Percentiles rank a stretch among this genome's conserved stretches.
Evolutionary conservation across 1,284 basidiomycete species (phyloP).

Genomic region (Stereum hirsutum): DNA sequence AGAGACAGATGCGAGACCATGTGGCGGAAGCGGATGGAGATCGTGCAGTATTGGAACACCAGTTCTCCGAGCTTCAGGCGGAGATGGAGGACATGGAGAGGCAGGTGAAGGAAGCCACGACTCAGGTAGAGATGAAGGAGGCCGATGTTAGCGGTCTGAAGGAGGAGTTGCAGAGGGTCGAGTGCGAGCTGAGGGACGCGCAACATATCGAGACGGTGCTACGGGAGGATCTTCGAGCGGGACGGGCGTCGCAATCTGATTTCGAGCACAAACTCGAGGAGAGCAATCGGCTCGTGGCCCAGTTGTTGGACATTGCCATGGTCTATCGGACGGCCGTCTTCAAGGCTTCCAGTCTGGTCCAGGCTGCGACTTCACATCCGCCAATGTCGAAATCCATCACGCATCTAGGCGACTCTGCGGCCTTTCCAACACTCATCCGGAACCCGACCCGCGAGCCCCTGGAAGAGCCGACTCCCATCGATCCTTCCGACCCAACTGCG

Average conservation of each 20-base stretch:
- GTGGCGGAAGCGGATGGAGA: conserved; percentile 89
- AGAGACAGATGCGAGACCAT: conserved; percentile 78
- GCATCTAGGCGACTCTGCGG: conserved; percentile 16
- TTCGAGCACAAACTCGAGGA: conserved; percentile 58
- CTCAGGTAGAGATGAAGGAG: conserved; percentile 49
- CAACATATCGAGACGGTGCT: conserved; percentile 52
- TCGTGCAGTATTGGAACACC: conserved; percentile 80
- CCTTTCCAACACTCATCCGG: conserved; percentile 37
- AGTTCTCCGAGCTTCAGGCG: conserved; percentile 70
- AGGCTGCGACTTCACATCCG: conserved; percentile 53
- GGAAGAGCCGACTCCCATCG: conserved; percentile 63
- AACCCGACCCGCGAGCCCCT: conserved; percentile 40
- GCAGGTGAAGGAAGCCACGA: conserved; percentile 49
- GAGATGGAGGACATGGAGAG: conserved; percentile 48
- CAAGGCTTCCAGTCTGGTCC: conserved; percentile 56
- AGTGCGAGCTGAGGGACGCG: conserved; percentile 56
- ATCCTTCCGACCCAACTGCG: conserved; percentile 59
- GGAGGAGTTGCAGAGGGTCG: conserved; percentile 65
- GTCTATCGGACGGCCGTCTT: conserved; percentile 65
- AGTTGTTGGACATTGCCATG: conserved; percentile 67
- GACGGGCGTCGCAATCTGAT: conserved; percentile 53
- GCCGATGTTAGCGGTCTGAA: conserved; percentile 57
- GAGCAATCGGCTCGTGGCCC: conserved; percentile 52
- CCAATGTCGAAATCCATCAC: conserved; percentile 22
- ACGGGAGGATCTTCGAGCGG: conserved; percentile 51